Conservation (phyloP, 345 rosid species). For the Cardiospermum halicacabum region DNA sequence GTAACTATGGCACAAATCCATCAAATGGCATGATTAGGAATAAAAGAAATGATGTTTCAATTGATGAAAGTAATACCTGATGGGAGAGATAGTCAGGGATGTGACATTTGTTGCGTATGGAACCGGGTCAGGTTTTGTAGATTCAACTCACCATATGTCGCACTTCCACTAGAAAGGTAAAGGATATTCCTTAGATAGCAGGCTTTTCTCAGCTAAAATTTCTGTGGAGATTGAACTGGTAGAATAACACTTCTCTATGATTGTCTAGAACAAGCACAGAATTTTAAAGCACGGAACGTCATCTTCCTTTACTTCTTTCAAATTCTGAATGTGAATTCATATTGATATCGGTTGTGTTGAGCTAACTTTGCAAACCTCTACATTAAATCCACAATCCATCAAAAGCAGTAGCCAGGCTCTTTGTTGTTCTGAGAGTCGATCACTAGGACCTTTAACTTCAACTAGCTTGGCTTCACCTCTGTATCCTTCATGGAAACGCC, state of each 20-base stretch:
- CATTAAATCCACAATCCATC: slow-evolving; percentile 74
- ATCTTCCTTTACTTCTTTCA: neutral
- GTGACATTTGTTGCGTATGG: no score
- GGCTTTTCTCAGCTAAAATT: neutral
- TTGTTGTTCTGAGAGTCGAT: slow-evolving; percentile 89
- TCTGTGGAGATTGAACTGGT: neutral
- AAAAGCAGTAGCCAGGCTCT: slow-evolving; percentile 79
- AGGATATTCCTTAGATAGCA: neutral
- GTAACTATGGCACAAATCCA: neutral
- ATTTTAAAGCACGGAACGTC: neutral
- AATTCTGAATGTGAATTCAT: neutral
- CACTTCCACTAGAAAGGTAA: no score
- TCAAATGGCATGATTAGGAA: neutral
- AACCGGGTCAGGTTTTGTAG: no score
- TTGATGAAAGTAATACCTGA: neutral
- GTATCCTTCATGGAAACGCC: slow-evolving; percentile 79
- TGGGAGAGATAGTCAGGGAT: neutral
- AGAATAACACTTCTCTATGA: neutral
- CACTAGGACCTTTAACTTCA: slow-evolving; percentile 85
- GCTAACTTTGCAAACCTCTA: slow-evolving; percentile 79
- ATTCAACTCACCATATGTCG: no score
- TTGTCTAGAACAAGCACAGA: neutral
- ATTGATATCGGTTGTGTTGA: slow-evolving; percentile 17
- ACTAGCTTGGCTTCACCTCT: slow-evolving; percentile 94
- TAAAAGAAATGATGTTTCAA: neutral